phyloP scores from a whole-genome alignment of 2,329 filamentous ascomycete genomes.

The Calycina marina region DNA sequence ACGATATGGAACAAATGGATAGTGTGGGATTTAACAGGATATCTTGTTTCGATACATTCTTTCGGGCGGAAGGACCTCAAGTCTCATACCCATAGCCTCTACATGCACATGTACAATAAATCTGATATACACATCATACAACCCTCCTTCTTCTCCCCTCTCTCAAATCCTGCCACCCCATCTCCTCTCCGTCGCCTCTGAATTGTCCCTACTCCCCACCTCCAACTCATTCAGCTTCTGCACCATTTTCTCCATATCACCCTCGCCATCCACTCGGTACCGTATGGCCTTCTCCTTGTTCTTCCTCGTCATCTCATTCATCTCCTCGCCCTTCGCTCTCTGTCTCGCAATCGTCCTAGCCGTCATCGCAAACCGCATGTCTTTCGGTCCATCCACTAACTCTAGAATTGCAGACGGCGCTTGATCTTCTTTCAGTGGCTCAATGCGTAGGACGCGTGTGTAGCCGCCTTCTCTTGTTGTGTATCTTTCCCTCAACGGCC shows the following conservation, averaged over 20 bases:
- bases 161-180: conserved; percentile 2
- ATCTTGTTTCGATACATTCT: too few species aligned
- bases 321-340: conserved; percentile 35
- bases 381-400: conserved; percentile 83
- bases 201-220: conserved; percentile 20
- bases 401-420: conserved; percentile 83
- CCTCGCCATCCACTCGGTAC: conserved; percentile 52
- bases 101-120: too few species aligned
- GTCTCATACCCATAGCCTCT: too few species aligned
- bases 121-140: conserved; percentile 8
- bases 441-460: conserved; percentile 84
- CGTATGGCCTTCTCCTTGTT: conserved; percentile 77
- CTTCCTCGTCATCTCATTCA: conserved; percentile 57
- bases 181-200: conserved; percentile 11
- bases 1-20: too few species aligned
- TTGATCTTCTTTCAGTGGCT: conserved; percentile 77
- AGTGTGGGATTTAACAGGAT: too few species aligned
- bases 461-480: conserved; percentile 71
- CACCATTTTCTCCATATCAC: conserved; percentile 53
- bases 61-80: too few species aligned
- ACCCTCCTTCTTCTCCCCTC: background rate
- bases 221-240: conserved; percentile 25
- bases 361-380: conserved; percentile 90
- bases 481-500: conserved; percentile 68
- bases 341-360: conserved; percentile 66